Evolutionary conservation across 805 yeast genomes (phyloP).

Genomic region (Wickerhamiella parazyma): DNA sequence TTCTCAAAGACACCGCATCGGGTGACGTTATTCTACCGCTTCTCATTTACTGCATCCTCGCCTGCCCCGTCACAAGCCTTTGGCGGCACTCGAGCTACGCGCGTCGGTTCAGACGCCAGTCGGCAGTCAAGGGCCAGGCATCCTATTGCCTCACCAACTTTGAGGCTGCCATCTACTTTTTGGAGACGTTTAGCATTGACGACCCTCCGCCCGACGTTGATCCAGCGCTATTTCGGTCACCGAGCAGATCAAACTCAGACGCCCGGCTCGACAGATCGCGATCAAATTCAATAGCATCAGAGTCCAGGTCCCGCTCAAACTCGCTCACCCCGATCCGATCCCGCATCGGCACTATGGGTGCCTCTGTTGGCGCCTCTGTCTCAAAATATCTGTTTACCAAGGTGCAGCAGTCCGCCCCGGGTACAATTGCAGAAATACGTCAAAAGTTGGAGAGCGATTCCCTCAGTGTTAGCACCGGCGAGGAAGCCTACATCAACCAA

Average conservation of each 20-base stretch:
- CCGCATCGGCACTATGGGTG: slow-evolving; percentile 10
- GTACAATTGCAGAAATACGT: slow-evolving; percentile 7
- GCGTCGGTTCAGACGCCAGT: slow-evolving; percentile 28
- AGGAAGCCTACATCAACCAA: slow-evolving; percentile 10
- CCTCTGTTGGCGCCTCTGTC: slow-evolving; percentile 5
- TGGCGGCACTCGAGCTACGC: slow-evolving; percentile 28
- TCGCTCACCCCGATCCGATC: slow-evolving; percentile 20
- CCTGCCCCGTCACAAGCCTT: slow-evolving; percentile 23
- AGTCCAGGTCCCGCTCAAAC: slow-evolving; percentile 21
- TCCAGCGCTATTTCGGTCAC: slow-evolving; percentile 13
- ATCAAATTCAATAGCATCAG: slow-evolving; percentile 2
- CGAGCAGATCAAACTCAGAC: slow-evolving; percentile 3
- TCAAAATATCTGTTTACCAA: slow-evolving; percentile 7
- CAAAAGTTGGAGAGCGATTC: slow-evolving; percentile 4
- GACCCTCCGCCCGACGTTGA: slow-evolving; percentile 23
- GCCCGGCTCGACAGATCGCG: slow-evolving; percentile 7
- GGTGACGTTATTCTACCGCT: slow-evolving; percentile 31
- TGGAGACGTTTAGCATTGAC: slow-evolving; percentile 26
- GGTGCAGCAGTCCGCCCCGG: not conserved
- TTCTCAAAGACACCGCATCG: slow-evolving; percentile 16
- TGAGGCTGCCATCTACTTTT: slow-evolving; percentile 30
- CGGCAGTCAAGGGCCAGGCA: slow-evolving; percentile 26
- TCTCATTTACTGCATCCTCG: slow-evolving; percentile 25
- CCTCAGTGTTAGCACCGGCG: slow-evolving; percentile 1
- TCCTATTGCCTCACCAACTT: slow-evolving; percentile 32